A percentile compares a stretch with the other conserved stretches of the same genome.
These are phyloP conservation scores for Claviceps humidiphila DNA, from an alignment of 2,329 filamentous ascomycete species.

Conservation along the genomic window DNA sequence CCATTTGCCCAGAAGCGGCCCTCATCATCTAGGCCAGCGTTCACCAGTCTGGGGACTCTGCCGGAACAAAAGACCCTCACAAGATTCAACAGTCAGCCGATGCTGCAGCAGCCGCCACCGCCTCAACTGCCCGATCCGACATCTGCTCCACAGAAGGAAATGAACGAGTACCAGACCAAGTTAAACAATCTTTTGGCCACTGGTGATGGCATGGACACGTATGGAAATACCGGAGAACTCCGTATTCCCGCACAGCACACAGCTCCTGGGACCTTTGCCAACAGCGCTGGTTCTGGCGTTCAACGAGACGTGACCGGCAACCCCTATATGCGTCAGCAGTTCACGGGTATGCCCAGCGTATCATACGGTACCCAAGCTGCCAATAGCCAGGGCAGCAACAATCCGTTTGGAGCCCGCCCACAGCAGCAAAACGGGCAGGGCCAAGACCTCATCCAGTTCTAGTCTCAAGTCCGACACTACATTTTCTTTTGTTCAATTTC, in stretches of 20 bases:
- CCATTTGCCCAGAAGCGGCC: slow-evolving; percentile 75
- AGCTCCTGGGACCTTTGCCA: slow-evolving; percentile 89
- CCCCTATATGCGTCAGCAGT: slow-evolving; percentile 76
- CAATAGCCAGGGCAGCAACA: slow-evolving; percentile 37
- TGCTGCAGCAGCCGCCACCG: slow-evolving; percentile 30
- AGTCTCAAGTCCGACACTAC: slow-evolving; percentile 12
- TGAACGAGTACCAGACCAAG: slow-evolving; percentile 54
- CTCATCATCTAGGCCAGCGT: slow-evolving; percentile 38
- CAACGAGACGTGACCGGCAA: slow-evolving; percentile 68
- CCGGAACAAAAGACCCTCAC: slow-evolving; percentile 73
- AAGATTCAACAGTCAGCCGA: slow-evolving; percentile 37
- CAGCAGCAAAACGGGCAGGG: slow-evolving; percentile 37
- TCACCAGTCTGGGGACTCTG: slow-evolving; percentile 61
- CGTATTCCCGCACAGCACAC: slow-evolving; percentile 96
- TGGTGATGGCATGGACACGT: slow-evolving; percentile 92
- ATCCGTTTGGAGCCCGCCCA: slow-evolving; percentile 42
- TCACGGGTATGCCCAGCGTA: slow-evolving; percentile 58
- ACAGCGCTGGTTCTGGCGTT: slow-evolving; percentile 77
- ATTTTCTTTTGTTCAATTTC: neutral
- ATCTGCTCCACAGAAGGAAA: slow-evolving; percentile 34
- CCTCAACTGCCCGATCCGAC: slow-evolving; percentile 23
- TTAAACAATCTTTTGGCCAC: slow-evolving; percentile 77
- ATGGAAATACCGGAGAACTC: slow-evolving; percentile 90
- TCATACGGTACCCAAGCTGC: slow-evolving; percentile 41
- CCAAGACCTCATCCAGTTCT: slow-evolving; percentile 53